These are phyloP conservation scores for Tausonia pullulans DNA, from an alignment of 1,284 basidiomycete species.

Conservation along the genomic window DNA sequence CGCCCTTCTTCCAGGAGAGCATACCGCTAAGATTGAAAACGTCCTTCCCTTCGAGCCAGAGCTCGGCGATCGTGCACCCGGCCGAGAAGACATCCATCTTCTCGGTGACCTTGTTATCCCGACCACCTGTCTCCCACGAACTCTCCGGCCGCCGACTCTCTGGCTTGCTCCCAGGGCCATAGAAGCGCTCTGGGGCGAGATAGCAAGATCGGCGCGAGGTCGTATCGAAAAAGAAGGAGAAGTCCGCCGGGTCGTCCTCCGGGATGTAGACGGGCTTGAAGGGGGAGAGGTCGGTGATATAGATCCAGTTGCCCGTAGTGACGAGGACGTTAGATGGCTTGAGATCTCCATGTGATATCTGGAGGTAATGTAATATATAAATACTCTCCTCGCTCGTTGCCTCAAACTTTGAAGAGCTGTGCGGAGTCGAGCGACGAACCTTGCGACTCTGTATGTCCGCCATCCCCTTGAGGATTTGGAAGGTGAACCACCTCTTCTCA, in stretches of 20 bases:
- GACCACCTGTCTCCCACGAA: conserved; percentile 41
- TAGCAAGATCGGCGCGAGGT: conserved; percentile 28
- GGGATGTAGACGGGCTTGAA: conserved; percentile 95
- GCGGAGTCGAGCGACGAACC: conserved; percentile 25
- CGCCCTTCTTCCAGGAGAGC: conserved; percentile 85
- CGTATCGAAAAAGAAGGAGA: conserved; percentile 89
- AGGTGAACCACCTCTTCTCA: conserved; percentile 98
- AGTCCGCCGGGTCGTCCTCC: conserved; percentile 92
- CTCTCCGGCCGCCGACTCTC: conserved; percentile 17
- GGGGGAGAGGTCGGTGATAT: conserved; percentile 83
- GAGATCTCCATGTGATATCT: conserved; percentile 91
- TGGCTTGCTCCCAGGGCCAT: conserved; percentile 55
- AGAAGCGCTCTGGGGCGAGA: conserved; percentile 86
- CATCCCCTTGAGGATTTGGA: conserved; percentile 79
- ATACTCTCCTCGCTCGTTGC: no score
- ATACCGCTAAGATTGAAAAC: conserved; percentile 91
- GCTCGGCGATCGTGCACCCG: conserved; percentile 91
- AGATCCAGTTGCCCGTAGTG: conserved; percentile 90
- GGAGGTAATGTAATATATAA: conserved; percentile 20
- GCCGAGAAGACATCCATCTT: conserved; percentile 96
- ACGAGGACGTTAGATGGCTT: conserved; percentile 97
- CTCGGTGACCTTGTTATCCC: conserved; percentile 76
- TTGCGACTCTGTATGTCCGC: conserved; percentile 65
- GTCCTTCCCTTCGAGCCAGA: conserved; percentile 89
- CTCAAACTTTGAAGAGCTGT: background rate